Conservation (phyloP, 495 filamentous ascomycete genomes). For the Xylaria palmicola region DNA sequence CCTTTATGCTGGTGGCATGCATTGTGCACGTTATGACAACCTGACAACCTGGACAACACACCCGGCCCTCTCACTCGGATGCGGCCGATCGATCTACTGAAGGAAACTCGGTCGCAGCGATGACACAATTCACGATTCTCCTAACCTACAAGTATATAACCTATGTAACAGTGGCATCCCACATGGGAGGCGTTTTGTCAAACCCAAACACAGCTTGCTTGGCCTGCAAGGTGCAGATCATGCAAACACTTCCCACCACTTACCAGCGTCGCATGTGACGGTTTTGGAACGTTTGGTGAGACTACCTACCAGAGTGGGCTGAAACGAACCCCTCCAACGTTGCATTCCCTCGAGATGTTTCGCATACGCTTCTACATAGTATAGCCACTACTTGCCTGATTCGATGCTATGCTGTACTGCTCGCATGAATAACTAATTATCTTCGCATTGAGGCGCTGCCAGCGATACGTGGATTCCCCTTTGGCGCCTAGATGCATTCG, state of each 20-base stretch:
- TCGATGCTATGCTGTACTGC: background rate
- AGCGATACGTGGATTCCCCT: too few relatives aligned
- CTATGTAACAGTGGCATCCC: too few relatives aligned
- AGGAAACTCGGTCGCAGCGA: too few relatives aligned
- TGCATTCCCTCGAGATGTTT: background rate
- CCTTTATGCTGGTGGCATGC: background rate
- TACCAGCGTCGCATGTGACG: background rate
- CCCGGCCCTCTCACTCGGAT: background rate
- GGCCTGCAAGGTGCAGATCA: conserved; percentile 3
- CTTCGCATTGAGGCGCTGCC: too few relatives aligned
- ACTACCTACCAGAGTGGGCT: conserved; percentile 5
- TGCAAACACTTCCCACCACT: background rate
- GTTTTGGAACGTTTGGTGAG: background rate
- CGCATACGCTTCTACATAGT: background rate
- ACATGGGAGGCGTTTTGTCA: conserved; percentile 5
- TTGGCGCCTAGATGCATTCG: background rate
- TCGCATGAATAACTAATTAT: background rate
- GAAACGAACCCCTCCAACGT: conserved; percentile 7
- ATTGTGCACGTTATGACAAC: background rate
- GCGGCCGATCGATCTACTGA: too few relatives aligned
- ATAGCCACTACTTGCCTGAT: conserved; percentile 2
- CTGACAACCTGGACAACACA: background rate
- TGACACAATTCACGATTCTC: too few relatives aligned
- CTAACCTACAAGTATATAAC: too few relatives aligned
- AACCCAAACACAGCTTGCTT: background rate